A percentile compares a stretch with the other conserved stretches of the same genome.
phyloP scores from a whole-genome alignment of 2,329 filamentous ascomycete genomes.

The Alternaria sp. region DNA sequence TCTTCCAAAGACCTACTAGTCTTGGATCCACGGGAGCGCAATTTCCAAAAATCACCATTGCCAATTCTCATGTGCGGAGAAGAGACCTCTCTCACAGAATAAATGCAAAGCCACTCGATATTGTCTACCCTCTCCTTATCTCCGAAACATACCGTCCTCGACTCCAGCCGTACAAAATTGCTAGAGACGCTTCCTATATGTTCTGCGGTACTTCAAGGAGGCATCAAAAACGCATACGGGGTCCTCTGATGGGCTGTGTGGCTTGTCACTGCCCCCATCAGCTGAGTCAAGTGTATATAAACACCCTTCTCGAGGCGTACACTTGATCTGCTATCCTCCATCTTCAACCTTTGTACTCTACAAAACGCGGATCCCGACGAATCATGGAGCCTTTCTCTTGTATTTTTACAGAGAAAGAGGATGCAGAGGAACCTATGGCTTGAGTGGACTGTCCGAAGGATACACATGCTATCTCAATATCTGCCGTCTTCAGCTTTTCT shows the following conservation, averaged over 20 bases:
- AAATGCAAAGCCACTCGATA: too few species aligned
- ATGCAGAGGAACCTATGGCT: fast-evolving
- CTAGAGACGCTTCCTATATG: neutral
- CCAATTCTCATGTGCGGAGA: neutral
- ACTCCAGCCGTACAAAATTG: neutral
- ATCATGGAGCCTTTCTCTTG: too few species aligned
- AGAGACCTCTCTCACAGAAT: neutral
- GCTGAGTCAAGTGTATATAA: neutral
- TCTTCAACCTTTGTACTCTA: too few species aligned
- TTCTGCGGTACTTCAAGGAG: too few species aligned
- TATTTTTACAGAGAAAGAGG: fast-evolving
- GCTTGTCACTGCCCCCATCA: too few species aligned
- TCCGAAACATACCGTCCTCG: neutral
- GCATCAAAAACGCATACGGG: neutral
- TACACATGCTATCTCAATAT: neutral
- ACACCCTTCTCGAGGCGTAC: neutral
- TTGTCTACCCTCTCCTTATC: neutral
- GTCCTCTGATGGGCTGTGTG: neutral
- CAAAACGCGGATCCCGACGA: too few species aligned
- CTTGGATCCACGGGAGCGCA: too few species aligned
- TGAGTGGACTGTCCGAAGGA: neutral
- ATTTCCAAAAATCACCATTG: too few species aligned
- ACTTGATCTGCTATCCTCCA: too few species aligned
- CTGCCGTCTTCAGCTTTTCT: neutral
- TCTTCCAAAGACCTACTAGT: too few species aligned